Evolutionary conservation across 2,329 filamentous ascomycete species (phyloP), one percentile per base, ranked within the genome.

Genomic region (Cercospora citrullina): DNA sequence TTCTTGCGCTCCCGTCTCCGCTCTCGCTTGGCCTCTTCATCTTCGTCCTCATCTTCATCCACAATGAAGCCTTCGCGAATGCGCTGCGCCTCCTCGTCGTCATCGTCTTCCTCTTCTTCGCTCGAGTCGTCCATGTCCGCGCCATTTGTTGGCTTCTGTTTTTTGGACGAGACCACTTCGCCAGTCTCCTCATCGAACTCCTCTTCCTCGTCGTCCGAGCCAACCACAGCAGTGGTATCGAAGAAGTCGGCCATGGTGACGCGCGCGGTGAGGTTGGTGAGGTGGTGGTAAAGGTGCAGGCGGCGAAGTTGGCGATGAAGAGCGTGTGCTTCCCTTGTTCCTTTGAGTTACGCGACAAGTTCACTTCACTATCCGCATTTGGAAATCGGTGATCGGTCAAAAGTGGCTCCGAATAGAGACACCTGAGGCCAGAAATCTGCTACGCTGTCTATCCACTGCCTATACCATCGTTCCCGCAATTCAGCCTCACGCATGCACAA

Each of bases 61-160:
- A 96, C 93, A 72, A 99, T 97, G 81, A 98, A 99, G 28, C 94
- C 94, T 83, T 96, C 93, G 63, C 84, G 75, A 82, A 95, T 91
- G 79, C 89, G 90, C 73, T 89, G 87, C 71, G 89, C 90, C 78
- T 95, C 93, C 77, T 97, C 93, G 67, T 97, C 93, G 68, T 97
- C 93, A 64, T 96, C 79, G 23, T 79, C 92, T 36, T 96, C 92
- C 71, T 96, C 93, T 77, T 97, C 93, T 74, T 96, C 93, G 75
- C 92, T 96, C 0, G 92, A 96, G 80, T 97, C 93, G 75, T 94
- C 90, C 64, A 92, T 81, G 60, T 84, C 78, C 36, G 28, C 66
- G 59, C 79, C 81, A 58, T 78, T 75, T 74, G 74, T 65, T 77
- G 83, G 83, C 63, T 80, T 68, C 36, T 72, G 59, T 14, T 67